Base-by-base conservation (phyloP, 768 basidiomycete species). In the Xerocomus spinulosus region DNA sequence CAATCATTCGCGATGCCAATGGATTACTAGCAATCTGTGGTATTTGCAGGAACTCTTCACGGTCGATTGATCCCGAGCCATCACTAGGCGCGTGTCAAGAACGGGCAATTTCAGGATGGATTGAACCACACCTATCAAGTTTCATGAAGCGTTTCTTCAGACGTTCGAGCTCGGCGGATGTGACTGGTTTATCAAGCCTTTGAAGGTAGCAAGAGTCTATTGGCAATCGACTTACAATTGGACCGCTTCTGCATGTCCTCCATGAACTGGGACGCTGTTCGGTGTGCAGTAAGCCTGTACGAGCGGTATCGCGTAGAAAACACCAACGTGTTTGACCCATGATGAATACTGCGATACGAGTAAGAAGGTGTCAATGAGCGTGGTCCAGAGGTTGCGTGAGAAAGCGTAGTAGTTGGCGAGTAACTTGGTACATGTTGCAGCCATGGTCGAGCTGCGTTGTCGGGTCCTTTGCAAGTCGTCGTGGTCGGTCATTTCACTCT, bases 71-170 rank as follows among this genome's bases (percentile, higher is more conserved):
- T 52, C 96, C 96, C 25, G 91, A 94, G 42, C 93, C 93, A 71
- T 99, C 93, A 60, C 93, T 92, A 46, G 44, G 17, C 25, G 17
- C 20, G 34, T 36, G 44, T 47, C 33, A 34, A 43, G 4, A 10
- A 4, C 3, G 5, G 17, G 43, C 21, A 44, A 33, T n/a, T 33
- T 9, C 15, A 14, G n/a, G 39, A 24, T 18, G 46, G n/a, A 42
- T 12, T 25, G 36, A 40, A 35, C 8, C 71, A 49, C 56, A 85
- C 90, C 86, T 89, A 68, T 99, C 96, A 58, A 99, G 85, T 73
- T 99, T 99, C 92, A 98, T 97, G 70, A 99, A 98, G 45, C 96
- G 85, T 68, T 97, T 98, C 80, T 96, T 96, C 58, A 98, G 77
- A 45, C 96, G 80, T 58, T 97, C 91, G 58, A 99, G 73, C 71